phyloP scores from a whole-genome alignment of 208 protist genomes.

The Acanthamoeba castellanii region DNA sequence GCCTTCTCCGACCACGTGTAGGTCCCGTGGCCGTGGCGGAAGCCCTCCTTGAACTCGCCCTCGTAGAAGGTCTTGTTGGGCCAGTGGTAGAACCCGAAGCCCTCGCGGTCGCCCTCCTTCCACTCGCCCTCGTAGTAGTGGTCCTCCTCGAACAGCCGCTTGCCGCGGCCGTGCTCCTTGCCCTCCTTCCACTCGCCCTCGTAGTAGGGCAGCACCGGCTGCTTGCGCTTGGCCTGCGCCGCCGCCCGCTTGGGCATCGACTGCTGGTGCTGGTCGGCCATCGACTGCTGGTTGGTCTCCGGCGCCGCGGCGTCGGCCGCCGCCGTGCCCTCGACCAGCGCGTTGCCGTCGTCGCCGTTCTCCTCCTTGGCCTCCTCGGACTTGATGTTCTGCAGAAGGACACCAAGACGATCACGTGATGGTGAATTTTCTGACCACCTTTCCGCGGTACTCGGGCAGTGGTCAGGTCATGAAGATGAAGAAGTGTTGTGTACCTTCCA shows the following conservation, averaged over 20 bases:
- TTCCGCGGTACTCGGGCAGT: background rate
- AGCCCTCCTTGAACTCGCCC: slow-evolving; percentile 73
- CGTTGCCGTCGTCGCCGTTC: slow-evolving; percentile 12
- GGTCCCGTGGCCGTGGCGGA: slow-evolving; percentile 58
- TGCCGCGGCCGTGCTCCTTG: slow-evolving; percentile 64
- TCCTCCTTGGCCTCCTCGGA: slow-evolving; percentile 36
- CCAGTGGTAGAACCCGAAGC: slow-evolving; percentile 55
- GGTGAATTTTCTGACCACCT: background rate
- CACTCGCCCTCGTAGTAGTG: slow-evolving; percentile 75
- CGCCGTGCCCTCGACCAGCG: background rate
- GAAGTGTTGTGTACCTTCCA: slow-evolving; percentile 32
- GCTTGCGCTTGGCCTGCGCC: background rate
- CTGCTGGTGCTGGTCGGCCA: slow-evolving; percentile 45
- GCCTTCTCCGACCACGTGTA: slow-evolving; percentile 71
- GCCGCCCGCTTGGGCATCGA: background rate
- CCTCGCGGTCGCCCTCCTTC: slow-evolving; percentile 66
- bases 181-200: slow-evolving; percentile 73
- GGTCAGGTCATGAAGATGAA: background rate
- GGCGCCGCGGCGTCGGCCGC: background rate
- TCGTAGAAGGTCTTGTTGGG: slow-evolving; percentile 72
- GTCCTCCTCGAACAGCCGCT: slow-evolving; percentile 52
- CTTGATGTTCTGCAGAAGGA: slow-evolving; percentile 43
- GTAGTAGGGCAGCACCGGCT: slow-evolving; percentile 61
- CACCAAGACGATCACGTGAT: background rate
- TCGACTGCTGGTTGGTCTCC: slow-evolving; percentile 31